Evolutionary conservation across 129 eudicot species (phyloP), one percentile per base, ranked within the genome.

Genomic region (Centaurea solstitialis): DNA sequence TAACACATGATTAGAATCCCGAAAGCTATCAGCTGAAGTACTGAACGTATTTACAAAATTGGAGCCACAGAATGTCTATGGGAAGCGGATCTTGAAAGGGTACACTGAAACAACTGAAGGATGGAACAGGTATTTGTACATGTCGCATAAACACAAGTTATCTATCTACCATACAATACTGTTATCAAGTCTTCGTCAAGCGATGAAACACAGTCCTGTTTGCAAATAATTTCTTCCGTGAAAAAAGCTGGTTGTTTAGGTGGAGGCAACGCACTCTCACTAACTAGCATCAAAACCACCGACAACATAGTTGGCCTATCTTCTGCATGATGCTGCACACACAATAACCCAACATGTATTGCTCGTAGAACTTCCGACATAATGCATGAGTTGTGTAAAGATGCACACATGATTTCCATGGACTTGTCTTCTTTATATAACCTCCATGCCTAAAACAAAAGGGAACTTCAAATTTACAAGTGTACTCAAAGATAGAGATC

Each of bases 271-370:
- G 53, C 22, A 17, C 41, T 12, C 64, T 81, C 73, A 26, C 79
- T 72, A 38, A 59, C 26, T 4, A 80, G 4, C 84, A 80, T 80
- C 11, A 57, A 33, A 71, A 80, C 53, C 18, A 61, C 78, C 0
- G 73, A 57, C 22, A 66, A 22, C 84, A 72, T 80, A 40, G 43
- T 80, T 71, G 82, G 82, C 23, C 82, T 76, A 77, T 82, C 82
- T 67, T 66, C 73, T 21, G 79, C 71, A 59, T 61, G 79, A 59
- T 76, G 71, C 61, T 76, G 79, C 35, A 76, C 71, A 61, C 79
- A 76, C 4, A 76, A 74, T 15, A 74, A n/a, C 15, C 24, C 78
- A 7, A 74, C 68, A 15, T 50, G 78, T 6, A 74, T 74, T 74
- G 68, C 57, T 50, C 68, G 62, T 74, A 50, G 8, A 15, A 74